phyloP scores from a whole-genome alignment of 108 stramenopile species.

The Seminavis robusta region DNA sequence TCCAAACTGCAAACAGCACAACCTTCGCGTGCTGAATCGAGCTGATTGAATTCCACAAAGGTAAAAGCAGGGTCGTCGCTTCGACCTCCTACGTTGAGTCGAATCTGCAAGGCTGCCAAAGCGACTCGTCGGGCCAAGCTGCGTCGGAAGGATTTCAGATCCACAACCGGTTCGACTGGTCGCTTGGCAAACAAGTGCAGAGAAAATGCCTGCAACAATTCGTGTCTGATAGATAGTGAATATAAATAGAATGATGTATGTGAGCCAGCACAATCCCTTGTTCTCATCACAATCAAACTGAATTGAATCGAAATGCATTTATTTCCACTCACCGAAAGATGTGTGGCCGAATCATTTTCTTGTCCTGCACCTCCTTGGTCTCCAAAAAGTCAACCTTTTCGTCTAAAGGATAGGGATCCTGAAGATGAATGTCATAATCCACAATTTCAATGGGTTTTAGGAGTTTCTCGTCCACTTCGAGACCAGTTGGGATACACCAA shows the following conservation, averaged over 20 bases:
- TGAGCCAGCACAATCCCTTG: neutral
- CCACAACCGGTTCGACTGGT: conserved; percentile 88
- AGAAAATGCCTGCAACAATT: conserved; percentile 89
- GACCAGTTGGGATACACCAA: conserved; percentile 53
- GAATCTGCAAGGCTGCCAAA: conserved; percentile 93
- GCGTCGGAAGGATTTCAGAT: conserved; percentile 80
- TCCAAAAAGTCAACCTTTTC: conserved; percentile 75
- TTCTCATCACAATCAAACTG: neutral
- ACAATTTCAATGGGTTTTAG: conserved; percentile 18
- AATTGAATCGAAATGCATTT: neutral
- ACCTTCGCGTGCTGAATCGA: conserved; percentile 95
- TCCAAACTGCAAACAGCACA: conserved; percentile 96
- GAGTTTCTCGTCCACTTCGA: conserved; percentile 29
- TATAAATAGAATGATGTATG: neutral
- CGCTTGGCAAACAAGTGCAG: conserved; percentile 96
- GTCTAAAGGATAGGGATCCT: conserved; percentile 66
- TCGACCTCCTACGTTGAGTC: conserved; percentile 90
- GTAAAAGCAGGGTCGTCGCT: conserved; percentile 93
- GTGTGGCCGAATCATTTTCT: conserved; percentile 79
- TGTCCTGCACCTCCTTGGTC: conserved; percentile 54
- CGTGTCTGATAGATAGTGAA: conserved; percentile 51
- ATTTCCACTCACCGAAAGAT: conserved; percentile 56
- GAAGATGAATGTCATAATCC: conserved; percentile 81
- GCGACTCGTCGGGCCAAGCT: conserved; percentile 88
- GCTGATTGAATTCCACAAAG: conserved; percentile 97